phyloP scores from a whole-genome alignment of 306 rosid genomes.

The Prinsepia uniflora region DNA sequence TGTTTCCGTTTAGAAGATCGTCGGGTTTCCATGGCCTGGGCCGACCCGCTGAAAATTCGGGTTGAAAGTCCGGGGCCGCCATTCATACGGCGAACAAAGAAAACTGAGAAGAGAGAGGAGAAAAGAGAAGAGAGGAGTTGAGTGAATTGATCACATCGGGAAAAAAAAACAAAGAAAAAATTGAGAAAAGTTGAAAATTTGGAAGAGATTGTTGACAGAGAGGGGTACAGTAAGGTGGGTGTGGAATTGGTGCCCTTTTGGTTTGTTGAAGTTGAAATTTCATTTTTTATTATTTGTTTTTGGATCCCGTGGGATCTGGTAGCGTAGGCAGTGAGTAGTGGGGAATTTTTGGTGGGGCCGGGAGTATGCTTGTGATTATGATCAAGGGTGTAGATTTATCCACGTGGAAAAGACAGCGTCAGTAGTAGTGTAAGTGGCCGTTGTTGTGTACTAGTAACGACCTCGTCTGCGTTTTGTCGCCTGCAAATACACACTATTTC shows the following conservation, averaged over 20 bases:
- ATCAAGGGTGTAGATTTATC: neutral
- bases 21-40: conserved; percentile 16
- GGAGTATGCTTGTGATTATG: neutral
- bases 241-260: conserved; percentile 5
- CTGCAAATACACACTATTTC: neutral
- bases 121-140: conserved; percentile 6
- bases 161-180: neutral
- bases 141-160: conserved; percentile 13
- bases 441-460: conserved; percentile 7
- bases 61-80: conserved; percentile 7
- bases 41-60: conserved; percentile 6
- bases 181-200: neutral
- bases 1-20: neutral
- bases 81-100: neutral
- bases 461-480: neutral
- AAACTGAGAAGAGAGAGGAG: neutral
- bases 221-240: too few species aligned
- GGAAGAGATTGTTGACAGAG: conserved; percentile 4
- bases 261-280: conserved; percentile 6
- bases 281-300: neutral
- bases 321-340: neutral
- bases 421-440: neutral
- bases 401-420: neutral
- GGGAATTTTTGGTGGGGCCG: neutral
- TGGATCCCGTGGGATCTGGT: conserved; percentile 13